These are phyloP conservation scores for Pezicula rhizophila DNA, from an alignment of 2,329 filamentous ascomycete genomes.

Conservation along the genomic window DNA sequence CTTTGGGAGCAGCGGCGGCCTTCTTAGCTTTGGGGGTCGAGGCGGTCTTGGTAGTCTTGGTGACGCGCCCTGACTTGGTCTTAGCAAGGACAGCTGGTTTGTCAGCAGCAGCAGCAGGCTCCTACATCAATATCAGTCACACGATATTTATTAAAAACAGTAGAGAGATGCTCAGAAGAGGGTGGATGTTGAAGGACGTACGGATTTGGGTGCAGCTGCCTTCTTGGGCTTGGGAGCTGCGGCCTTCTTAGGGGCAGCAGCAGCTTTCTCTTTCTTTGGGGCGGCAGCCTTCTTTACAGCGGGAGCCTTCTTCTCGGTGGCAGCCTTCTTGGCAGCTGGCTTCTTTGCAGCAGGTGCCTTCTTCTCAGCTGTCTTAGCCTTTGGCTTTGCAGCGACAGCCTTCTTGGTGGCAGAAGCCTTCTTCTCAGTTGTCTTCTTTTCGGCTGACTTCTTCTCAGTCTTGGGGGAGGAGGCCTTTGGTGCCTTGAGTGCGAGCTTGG, in stretches of 20 bases:
- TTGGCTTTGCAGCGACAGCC: conserved; percentile 23
- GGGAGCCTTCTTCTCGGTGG: conserved; percentile 27
- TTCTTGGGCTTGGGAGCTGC: conserved; percentile 27
- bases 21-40: conserved; percentile 40
- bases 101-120: conserved; percentile 59
- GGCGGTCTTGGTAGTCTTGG: conserved; percentile 49
- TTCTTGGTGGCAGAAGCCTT: conserved; percentile 28
- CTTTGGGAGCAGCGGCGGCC: conserved; percentile 27
- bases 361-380: conserved; percentile 27
- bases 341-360: conserved; percentile 3
- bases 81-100: conserved; percentile 57
- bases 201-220: conserved; percentile 19
- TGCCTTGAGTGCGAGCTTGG: conserved; percentile 64
- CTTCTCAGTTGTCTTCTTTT: conserved; percentile 29
- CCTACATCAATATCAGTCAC: conserved; percentile 32
- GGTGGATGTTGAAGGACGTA: conserved; percentile 16
- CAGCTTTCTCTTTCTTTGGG: conserved; percentile 32
- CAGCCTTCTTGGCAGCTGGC: conserved; percentile 20
- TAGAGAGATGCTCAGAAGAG: no score
- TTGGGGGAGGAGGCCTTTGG: conserved; percentile 38
- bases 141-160: no score
- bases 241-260: conserved; percentile 32
- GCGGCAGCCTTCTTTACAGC: conserved; percentile 29
- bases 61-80: conserved; percentile 69
- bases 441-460: conserved; percentile 14